Evolutionary conservation across 2,329 filamentous ascomycete genomes (phyloP).

Genomic region (Dothistroma pini): DNA sequence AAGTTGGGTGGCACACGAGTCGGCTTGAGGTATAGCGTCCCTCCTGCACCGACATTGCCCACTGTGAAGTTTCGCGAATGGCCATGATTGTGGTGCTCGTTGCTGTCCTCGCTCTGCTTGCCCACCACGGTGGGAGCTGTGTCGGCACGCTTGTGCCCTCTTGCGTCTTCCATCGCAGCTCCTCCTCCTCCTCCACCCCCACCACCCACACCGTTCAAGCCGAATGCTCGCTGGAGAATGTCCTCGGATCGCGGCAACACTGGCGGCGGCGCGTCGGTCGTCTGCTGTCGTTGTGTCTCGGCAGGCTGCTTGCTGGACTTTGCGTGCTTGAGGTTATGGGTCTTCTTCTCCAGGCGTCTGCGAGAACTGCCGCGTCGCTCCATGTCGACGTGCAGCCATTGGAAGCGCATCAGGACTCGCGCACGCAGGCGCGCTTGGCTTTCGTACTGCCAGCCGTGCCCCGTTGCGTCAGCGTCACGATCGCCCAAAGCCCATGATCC

Average conservation of each 20-base stretch:
- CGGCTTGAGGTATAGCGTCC: constrained; percentile 47
- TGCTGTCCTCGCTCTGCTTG: constrained; percentile 21
- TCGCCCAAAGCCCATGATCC: constrained; percentile 10
- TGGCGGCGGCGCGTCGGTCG: not conserved
- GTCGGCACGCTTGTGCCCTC: constrained; percentile 19
- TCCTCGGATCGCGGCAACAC: not conserved
- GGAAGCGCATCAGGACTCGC: constrained; percentile 16
- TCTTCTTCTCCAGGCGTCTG: constrained; percentile 14
- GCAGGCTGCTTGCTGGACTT: not conserved
- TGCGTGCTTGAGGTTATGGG: not conserved
- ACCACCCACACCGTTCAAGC: not conserved
- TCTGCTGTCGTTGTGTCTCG: constrained; percentile 3
- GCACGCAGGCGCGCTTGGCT: constrained; percentile 8
- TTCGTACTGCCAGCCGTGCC: constrained; percentile 11
- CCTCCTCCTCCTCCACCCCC: not conserved
- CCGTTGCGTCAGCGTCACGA: constrained; percentile 18
- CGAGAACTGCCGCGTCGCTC: constrained; percentile 25
- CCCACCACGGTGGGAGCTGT: constrained; percentile 16
- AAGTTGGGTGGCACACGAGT: constrained; percentile 26
- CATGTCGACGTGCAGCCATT: constrained; percentile 23
- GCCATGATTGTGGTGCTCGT: constrained; percentile 23
- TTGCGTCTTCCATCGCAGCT: constrained; percentile 1
- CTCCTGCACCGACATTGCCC: constrained; percentile 46
- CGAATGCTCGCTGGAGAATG: constrained; percentile 3
- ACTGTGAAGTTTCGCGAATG: constrained; percentile 43